Evolutionary conservation across 371 early-diverging fungal species (phyloP).

Genomic region (Lichtheimia corymbifera): DNA sequence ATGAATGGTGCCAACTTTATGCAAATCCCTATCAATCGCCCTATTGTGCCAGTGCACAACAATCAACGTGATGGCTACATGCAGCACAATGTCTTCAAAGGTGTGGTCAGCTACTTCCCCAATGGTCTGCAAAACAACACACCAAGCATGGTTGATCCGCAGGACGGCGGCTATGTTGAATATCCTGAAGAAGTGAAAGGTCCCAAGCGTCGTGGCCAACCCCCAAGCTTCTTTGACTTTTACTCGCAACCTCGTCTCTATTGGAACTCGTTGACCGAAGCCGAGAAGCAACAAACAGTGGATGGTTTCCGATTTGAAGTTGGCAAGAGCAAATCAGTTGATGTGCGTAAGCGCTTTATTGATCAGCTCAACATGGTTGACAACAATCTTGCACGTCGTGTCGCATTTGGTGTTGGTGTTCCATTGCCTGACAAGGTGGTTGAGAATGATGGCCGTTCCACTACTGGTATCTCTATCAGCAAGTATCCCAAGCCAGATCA

Average conservation of each 20-base stretch:
- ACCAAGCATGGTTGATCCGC: conserved; percentile 19
- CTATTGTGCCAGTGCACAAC: conserved; percentile 45
- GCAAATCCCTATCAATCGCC: conserved; percentile 58
- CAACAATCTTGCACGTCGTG: conserved; percentile 37
- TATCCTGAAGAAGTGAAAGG: conserved; percentile 30
- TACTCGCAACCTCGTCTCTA: conserved; percentile 50
- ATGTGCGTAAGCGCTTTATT: conserved; percentile 39
- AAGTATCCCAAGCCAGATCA: conserved; percentile 30
- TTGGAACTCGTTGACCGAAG: conserved; percentile 40
- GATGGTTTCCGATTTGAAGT: conserved; percentile 45
- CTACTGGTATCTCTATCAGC: conserved; percentile 34
- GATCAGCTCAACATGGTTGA: conserved; percentile 41
- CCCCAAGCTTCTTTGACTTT: conserved; percentile 37
- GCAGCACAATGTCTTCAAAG: conserved; percentile 26
- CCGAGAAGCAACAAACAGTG: conserved; percentile 44
- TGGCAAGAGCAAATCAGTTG: conserved; percentile 26
- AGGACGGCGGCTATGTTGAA: conserved; percentile 39
- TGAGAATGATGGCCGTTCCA: conserved; percentile 22
- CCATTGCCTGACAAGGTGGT: conserved; percentile 25
- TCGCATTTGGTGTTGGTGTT: conserved; percentile 39
- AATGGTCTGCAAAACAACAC: conserved; percentile 33
- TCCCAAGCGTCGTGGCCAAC: conserved; percentile 24
- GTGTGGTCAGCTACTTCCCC: conserved; percentile 35
- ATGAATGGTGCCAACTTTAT: conserved; percentile 48
- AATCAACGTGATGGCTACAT: conserved; percentile 57